A percentile compares a stretch with the other conserved stretches of the same genome.
Evolutionary conservation across 331 rosid genomes (phyloP).

Genomic region (Telfairia occidentalis): DNA sequence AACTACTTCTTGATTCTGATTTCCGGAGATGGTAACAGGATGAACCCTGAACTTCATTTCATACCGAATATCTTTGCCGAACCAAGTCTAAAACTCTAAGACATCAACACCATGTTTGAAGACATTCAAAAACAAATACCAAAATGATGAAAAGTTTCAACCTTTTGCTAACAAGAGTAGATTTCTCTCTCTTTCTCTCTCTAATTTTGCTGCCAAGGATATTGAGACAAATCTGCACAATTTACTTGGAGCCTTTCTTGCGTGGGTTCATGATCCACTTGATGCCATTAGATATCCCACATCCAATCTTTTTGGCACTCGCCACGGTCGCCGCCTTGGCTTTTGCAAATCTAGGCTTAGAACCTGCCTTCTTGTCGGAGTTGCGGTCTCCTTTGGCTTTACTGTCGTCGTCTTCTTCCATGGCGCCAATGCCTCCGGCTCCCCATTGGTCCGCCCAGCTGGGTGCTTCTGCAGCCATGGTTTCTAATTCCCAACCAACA

Average conservation of each 20-base stretch:
- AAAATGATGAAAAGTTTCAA: not conserved
- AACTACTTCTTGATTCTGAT: not conserved
- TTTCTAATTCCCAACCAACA: not conserved
- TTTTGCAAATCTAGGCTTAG: constrained; percentile 41
- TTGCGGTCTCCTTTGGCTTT: constrained; percentile 25
- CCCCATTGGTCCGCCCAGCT: constrained; percentile 99
- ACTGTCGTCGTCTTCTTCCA: constrained; percentile 46
- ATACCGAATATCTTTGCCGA: not conserved
- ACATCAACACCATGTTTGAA: constrained; percentile 3
- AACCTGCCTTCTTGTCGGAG: constrained; percentile 37
- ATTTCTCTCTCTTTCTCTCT: not conserved
- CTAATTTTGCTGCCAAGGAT: not conserved
- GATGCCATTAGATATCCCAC: constrained; percentile 49
- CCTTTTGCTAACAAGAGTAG: not conserved
- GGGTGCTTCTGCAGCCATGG: constrained; percentile 72
- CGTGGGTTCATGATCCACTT: constrained; percentile 60
- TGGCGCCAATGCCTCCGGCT: constrained; percentile 82
- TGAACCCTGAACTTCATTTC: not conserved
- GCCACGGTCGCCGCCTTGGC: constrained; percentile 39
- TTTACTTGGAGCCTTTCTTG: constrained; percentile 10
- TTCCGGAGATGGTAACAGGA: not conserved
- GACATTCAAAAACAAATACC: not conserved
- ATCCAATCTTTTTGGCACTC: constrained; percentile 45
- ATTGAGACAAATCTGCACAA: not conserved
- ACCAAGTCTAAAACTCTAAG: not conserved